Evolutionary conservation across 2,329 filamentous ascomycete species (phyloP), one percentile per base, ranked within the genome.

Genomic region (Hymenoscyphus infarciens): DNA sequence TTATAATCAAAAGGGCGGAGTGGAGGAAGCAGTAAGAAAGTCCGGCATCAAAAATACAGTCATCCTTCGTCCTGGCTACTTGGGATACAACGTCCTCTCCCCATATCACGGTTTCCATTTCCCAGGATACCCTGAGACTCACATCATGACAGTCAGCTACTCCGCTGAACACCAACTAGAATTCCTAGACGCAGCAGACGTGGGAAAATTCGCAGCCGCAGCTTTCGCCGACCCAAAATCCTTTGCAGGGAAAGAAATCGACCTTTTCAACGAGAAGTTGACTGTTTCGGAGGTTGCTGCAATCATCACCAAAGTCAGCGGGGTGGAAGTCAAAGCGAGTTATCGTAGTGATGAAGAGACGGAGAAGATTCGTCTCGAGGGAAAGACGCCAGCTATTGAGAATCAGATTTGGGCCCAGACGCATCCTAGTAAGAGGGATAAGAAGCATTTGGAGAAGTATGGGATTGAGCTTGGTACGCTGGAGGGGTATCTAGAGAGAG

Each of bases 221-320:
- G 65, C 64, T 6, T 61, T 68, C 8, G n/a, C 57, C 10, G 59
- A 64, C 16, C 67, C 67, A n/a, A 60, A n/a, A 16, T 61, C 33
- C 13, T 68, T 67, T 29, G 53, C 19, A 29, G 63, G 61, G 38
- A 7, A 52, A 11, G 29, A 42, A 38, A 45, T 61, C 54, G 35
- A 56, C 25, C 39, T 61, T 4, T 54, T 56, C 15, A 56, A 29
- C 10, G 61, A 63, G 33, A 42, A 15, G 10, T 54, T 57, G 15
- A 61, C 58, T 11, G 25, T 55, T 13, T 57, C 60, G 5, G 49
- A 63, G 27, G 1, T 75, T 69, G 66, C 69, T 25, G 64, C 71
- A 6, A 70, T 74, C 5, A 62, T 77, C 0, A 57, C 31, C 1
- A 69, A 22, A 8, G 70, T 76, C 39, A 75, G 69, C 10, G 75